phyloP scores from a whole-genome alignment of 164 flowering plant genomes.

The Macadamia tetraphylla region DNA sequence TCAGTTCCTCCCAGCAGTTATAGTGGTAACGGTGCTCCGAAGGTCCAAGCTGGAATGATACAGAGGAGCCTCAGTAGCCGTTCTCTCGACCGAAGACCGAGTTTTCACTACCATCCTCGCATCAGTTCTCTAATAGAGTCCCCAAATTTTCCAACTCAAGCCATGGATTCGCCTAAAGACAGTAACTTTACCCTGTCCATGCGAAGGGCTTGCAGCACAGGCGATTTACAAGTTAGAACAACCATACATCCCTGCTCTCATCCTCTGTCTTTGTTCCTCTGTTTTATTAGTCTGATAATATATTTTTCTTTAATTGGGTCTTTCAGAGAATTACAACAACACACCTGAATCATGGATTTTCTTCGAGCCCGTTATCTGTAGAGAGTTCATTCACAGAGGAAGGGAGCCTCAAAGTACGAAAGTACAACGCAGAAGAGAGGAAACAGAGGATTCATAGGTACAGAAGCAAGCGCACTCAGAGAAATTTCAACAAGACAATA shows the following conservation, averaged over 20 bases:
- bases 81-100: slow-evolving; percentile 36
- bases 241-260: background rate
- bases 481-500: slow-evolving; percentile 76
- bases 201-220: slow-evolving; percentile 78
- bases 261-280: background rate
- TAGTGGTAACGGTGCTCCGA: slow-evolving; percentile 10
- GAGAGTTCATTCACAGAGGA: slow-evolving; percentile 43
- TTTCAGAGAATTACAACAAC: slow-evolving; percentile 21
- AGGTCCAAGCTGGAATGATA: slow-evolving; percentile 27
- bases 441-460: slow-evolving; percentile 65
- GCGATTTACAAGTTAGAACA: slow-evolving; percentile 61
- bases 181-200: slow-evolving; percentile 30
- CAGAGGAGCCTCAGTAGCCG: slow-evolving; percentile 72
- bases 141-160: slow-evolving; percentile 25
- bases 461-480: slow-evolving; percentile 65
- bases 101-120: slow-evolving; percentile 28
- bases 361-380: slow-evolving; percentile 31
- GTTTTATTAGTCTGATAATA: background rate
- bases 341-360: slow-evolving; percentile 21
- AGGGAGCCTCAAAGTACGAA: slow-evolving; percentile 41
- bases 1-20: slow-evolving; percentile 8
- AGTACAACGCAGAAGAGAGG: slow-evolving; percentile 69
- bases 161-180: slow-evolving; percentile 35
- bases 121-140: slow-evolving; percentile 35
- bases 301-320: background rate